phyloP scores from a whole-genome alignment of 2,329 filamentous ascomycete genomes.

The Coniochaeta ligniaria region DNA sequence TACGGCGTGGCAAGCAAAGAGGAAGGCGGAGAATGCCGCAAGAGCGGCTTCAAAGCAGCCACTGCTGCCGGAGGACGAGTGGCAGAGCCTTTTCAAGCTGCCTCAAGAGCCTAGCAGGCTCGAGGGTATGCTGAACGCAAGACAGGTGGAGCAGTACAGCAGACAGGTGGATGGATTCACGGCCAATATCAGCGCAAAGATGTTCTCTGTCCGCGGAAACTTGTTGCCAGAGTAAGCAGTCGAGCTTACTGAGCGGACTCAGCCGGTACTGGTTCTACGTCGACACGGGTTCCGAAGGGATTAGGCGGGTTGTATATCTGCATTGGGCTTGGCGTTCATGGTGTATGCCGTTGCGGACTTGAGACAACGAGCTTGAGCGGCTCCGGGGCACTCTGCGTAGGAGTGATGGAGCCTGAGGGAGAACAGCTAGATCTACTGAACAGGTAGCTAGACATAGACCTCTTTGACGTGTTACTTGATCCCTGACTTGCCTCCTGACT shows the following conservation, averaged over 20 bases:
- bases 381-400: background rate
- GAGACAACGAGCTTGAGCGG: background rate
- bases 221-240: conserved; percentile 45
- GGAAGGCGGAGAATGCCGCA: conserved; percentile 89
- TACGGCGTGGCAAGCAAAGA: conserved; percentile 90
- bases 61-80: conserved; percentile 90
- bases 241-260: background rate
- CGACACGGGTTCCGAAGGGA: background rate
- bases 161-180: conserved; percentile 96
- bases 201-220: conserved; percentile 87
- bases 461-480: background rate
- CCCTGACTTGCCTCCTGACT: background rate
- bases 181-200: conserved; percentile 85
- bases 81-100: conserved; percentile 96
- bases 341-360: background rate
- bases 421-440: background rate
- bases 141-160: conserved; percentile 96
- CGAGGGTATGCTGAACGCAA: conserved; percentile 88
- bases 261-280: background rate
- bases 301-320: background rate
- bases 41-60: conserved; percentile 81
- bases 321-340: conserved; percentile 6
- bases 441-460: background rate
- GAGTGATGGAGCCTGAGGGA: background rate
- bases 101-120: conserved; percentile 88